These are phyloP conservation scores for Monosporascus sp. DNA, from an alignment of 2,329 filamentous ascomycete genomes.

Conservation along the genomic window DNA sequence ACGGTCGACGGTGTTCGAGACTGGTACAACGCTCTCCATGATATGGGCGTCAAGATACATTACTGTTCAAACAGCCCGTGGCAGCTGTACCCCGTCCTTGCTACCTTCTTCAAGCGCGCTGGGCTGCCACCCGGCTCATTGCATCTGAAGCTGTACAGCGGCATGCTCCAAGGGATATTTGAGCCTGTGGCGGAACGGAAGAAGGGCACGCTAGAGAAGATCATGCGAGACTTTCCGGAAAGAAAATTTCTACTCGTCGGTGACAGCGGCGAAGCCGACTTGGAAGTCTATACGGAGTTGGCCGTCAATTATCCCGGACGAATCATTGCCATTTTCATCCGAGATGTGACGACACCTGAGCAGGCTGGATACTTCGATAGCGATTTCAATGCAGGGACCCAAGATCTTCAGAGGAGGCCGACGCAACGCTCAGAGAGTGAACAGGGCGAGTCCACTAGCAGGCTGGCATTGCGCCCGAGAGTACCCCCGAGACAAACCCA, in stretches of 20 bases:
- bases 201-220: conserved; percentile 77
- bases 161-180: conserved; percentile 97
- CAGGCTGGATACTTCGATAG: conserved; percentile 74
- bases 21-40: conserved; percentile 77
- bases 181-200: conserved; percentile 95
- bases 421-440: conserved; percentile 7
- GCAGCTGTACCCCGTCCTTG: conserved; percentile 89
- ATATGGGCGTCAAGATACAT: conserved; percentile 81
- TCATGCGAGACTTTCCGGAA: conserved; percentile 84
- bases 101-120: conserved; percentile 75
- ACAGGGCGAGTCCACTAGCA: conserved; percentile 14
- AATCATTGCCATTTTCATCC: conserved; percentile 84
- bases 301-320: conserved; percentile 76
- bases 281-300: conserved; percentile 96
- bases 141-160: conserved; percentile 92
- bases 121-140: conserved; percentile 83
- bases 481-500: conserved; percentile 16
- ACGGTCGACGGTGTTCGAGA: conserved; percentile 82
- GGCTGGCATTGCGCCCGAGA: conserved; percentile 32
- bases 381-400: conserved; percentile 27
- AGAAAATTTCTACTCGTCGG: conserved; percentile 87
- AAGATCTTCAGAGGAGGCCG: conserved; percentile 18
- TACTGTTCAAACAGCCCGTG: conserved; percentile 99
- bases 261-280: conserved; percentile 92
- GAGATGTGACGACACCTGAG: conserved; percentile 84